These are phyloP conservation scores for Termitomyces sp. DNA, from an alignment of 768 basidiomycete genomes.

Conservation along the genomic window DNA sequence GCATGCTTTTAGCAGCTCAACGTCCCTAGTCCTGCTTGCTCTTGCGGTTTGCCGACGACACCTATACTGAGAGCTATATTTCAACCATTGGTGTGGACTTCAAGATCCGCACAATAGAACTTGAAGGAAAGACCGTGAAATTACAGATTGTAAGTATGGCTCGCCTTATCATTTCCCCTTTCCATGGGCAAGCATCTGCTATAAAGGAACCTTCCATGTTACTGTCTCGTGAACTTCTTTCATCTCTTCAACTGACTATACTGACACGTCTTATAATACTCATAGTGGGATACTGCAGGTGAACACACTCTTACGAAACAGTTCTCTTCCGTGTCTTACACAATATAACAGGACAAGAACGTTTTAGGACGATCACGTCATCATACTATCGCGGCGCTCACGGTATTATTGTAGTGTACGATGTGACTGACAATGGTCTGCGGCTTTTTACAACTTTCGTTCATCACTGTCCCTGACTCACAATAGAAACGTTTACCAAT, in stretches of 20 bases:
- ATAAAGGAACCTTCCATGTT: neutral
- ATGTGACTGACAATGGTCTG: conserved; percentile 90
- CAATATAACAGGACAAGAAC: conserved; percentile 73
- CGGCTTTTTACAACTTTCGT: neutral
- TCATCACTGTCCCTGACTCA: neutral
- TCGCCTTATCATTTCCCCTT: conserved; percentile 5
- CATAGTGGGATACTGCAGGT: conserved; percentile 98
- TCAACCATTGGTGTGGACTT: conserved; percentile 98
- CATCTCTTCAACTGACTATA: neutral
- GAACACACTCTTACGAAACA: conserved; percentile 14
- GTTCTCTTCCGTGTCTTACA: conserved; percentile 6
- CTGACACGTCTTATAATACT: conserved; percentile 21
- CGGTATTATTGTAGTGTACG: conserved; percentile 98
- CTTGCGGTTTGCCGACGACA: conserved; percentile 92
- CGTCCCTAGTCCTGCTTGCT: conserved; percentile 76
- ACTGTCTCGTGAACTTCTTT: neutral
- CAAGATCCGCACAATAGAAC: conserved; percentile 98
- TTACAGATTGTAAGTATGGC: conserved; percentile 84
- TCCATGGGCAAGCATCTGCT: conserved; percentile 1
- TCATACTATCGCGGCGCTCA: conserved; percentile 99
- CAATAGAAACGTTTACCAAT: conserved; percentile 84
- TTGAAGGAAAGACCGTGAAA: conserved; percentile 98
- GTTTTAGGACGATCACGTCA: conserved; percentile 97
- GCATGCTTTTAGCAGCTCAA: conserved; percentile 15
- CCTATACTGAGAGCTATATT: conserved; percentile 97